These are phyloP conservation scores for Blastomyces parvus DNA, from an alignment of 2,329 filamentous ascomycete genomes.

Conservation along the genomic window DNA sequence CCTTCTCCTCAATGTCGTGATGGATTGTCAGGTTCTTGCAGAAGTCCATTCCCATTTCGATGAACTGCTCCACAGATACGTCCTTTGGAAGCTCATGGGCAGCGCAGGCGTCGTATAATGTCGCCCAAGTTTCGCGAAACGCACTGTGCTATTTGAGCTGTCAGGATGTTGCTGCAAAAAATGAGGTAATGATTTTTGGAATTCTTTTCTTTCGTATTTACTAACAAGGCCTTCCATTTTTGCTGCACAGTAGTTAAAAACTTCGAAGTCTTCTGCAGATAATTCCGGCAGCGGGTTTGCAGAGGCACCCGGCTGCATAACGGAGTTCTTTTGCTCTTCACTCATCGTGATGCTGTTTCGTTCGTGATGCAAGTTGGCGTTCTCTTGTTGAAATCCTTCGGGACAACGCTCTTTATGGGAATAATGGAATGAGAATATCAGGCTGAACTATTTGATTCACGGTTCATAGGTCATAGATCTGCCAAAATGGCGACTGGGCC, in stretches of 20 bases:
- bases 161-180: not conserved
- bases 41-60: slow-evolving; percentile 60
- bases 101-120: slow-evolving; percentile 57
- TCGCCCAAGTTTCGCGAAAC: slow-evolving; percentile 65
- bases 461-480: not conserved
- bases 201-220: not conserved
- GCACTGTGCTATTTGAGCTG: slow-evolving; percentile 54
- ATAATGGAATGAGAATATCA: not conserved
- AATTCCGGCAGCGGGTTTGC: slow-evolving; percentile 47
- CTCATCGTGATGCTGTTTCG: not conserved
- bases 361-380: not conserved
- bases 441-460: not conserved
- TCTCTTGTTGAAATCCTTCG: not conserved
- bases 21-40: slow-evolving; percentile 61
- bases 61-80: slow-evolving; percentile 60
- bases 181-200: not conserved
- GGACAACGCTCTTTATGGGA: not conserved
- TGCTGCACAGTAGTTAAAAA: slow-evolving; percentile 64
- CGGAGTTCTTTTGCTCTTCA: not conserved
- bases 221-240: slow-evolving; percentile 64
- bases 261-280: slow-evolving; percentile 54
- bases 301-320: not conserved
- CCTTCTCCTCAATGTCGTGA: slow-evolving; percentile 72
- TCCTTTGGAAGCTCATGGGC: slow-evolving; percentile 49
- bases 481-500: not conserved